Percentiles rank a stretch among this genome's conserved stretches.
These are phyloP conservation scores for Linnemannia schmuckeri DNA, from an alignment of 192 early-diverging fungal genomes.

Conservation along the genomic window DNA sequence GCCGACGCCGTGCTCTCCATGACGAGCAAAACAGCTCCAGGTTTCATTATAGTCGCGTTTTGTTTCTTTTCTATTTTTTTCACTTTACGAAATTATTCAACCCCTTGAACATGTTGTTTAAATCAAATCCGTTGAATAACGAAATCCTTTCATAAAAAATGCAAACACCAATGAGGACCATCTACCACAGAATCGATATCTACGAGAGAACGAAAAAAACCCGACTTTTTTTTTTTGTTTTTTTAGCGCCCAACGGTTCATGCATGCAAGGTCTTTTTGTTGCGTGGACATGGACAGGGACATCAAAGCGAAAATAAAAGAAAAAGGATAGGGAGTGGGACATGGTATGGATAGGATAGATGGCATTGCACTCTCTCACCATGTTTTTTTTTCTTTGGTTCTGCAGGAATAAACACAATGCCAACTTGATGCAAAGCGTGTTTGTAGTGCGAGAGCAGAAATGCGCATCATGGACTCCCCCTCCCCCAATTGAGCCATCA, in stretches of 20 bases:
- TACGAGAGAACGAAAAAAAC: background rate
- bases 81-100: too few relatives aligned
- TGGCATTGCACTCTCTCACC: background rate
- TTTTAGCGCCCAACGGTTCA: background rate
- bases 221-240: too few relatives aligned
- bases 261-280: background rate
- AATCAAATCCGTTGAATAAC: too few relatives aligned
- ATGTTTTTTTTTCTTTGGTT: background rate
- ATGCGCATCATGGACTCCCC: background rate
- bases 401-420: background rate
- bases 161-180: too few relatives aligned
- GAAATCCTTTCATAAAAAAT: too few relatives aligned
- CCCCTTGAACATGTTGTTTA: too few relatives aligned
- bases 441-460: background rate
- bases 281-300: background rate
- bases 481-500: background rate
- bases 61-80: too few relatives aligned
- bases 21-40: too few relatives aligned
- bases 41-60: too few relatives aligned
- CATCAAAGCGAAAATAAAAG: background rate
- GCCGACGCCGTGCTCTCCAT: too few relatives aligned
- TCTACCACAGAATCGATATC: background rate
- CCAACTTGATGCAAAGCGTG: background rate
- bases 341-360: background rate
- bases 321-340: background rate